Base-by-base conservation (phyloP, 1,139 yeast genomes). In the Scheffersomyces segobiensis region DNA sequence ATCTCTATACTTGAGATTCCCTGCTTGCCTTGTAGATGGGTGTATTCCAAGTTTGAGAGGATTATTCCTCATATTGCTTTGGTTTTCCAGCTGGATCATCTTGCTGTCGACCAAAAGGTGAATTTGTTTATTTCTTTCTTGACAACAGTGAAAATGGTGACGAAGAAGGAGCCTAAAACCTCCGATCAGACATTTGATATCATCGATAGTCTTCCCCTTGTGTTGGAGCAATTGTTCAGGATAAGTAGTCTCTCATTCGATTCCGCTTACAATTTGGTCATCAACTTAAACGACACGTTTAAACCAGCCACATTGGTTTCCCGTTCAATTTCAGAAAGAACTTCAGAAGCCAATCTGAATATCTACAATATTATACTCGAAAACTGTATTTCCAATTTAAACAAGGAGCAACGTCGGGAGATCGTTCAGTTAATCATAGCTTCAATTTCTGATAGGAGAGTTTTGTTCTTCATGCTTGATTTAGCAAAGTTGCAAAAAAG, bases 21-120 rank as follows among this genome's bases (percentile, higher is more conserved):
- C 57, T 65, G 80, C 0, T 57, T 79, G 21, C 72, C 73, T 24
- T 63, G 76, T 1, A 68, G 72, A 59, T 80, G 83, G 83, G 68
- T 75, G 0, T 72, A 65, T 55, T 55, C 67, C 1, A 71, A 74
- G 52, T 73, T 72, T 58, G 80, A 78, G 50, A 68, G 70, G 57
- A 66, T 79, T 1, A 60, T 77, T 59, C 76, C 71, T 42, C 64
- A 67, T 47, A 53, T 78, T 14, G 64, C 66, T 0, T 56, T 70
- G 7, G 66, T 71, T 1, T 71, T 75, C 54, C 66, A 66, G 52
- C 73, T 71, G 70, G 65, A 67, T 5, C 59, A 63, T 7, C 56
- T 78, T 3, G 52, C 63, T 17, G 51, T 67, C 3, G 78, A 71
- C 5, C 66, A 67, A 42, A 79, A 78, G 60, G 51, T 76, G 24